A percentile compares a stretch with the other conserved stretches of the same genome.
Conservation (phyloP, 495 filamentous ascomycete species). For the Trichoderma gamsii region DNA sequence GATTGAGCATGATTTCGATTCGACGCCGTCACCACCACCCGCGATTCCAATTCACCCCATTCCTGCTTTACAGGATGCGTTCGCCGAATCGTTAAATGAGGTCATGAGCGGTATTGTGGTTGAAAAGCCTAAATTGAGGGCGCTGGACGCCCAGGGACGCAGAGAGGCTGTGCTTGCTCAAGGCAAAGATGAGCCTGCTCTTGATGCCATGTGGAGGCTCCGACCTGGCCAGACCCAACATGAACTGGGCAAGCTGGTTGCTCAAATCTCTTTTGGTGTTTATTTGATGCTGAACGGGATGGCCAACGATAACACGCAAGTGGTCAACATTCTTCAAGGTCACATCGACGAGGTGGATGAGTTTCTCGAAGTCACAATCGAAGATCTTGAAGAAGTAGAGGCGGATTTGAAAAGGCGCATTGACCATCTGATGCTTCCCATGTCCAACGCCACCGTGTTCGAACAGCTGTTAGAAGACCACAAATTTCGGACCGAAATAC, state of each 20-base stretch:
- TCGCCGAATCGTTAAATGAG: constrained; percentile 85
- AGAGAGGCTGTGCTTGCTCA: constrained; percentile 64
- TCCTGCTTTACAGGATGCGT: constrained; percentile 78
- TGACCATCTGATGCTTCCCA: constrained; percentile 71
- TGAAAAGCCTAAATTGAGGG: constrained; percentile 46
- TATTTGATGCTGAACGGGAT: constrained; percentile 79
- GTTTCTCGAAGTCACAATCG: constrained; percentile 76
- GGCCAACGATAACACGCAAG: constrained; percentile 80
- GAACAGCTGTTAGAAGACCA: constrained; percentile 83
- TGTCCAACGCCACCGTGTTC: constrained; percentile 77
- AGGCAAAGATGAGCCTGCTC: constrained; percentile 50
- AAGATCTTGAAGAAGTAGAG: constrained; percentile 79
- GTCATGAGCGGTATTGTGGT: constrained; percentile 45
- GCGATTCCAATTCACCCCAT: constrained; percentile 67
- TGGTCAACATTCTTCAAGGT: constrained; percentile 80
- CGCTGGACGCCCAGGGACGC: constrained; percentile 57
- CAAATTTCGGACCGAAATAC: constrained; percentile 70
- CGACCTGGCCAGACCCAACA: constrained; percentile 62
- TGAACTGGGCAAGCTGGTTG: constrained; percentile 81
- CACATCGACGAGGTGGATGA: constrained; percentile 93
- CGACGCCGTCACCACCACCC: constrained; percentile 20
- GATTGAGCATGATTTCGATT: constrained; percentile 12
- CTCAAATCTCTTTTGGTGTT: constrained; percentile 90
- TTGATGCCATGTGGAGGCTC: constrained; percentile 67
- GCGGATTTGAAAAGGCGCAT: constrained; percentile 68